Evolutionary conservation across 805 yeast species (phyloP), one percentile per base, ranked within the genome.

Genomic region (Blastobotrys mokoenaii): DNA sequence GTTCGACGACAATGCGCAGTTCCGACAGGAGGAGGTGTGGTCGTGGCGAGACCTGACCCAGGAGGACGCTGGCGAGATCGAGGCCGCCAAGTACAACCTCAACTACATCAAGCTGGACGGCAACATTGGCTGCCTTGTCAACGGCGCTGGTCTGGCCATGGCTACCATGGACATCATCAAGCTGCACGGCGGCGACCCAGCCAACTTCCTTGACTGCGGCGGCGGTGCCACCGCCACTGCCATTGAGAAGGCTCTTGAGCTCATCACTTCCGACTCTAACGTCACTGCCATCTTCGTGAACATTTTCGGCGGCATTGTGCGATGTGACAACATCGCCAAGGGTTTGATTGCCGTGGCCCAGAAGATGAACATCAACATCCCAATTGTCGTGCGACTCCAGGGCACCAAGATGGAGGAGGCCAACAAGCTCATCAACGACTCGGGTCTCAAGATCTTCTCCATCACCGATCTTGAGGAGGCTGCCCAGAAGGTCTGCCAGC

Each of bases 91-190:
- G 68, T 83, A 79, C 62, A 93, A 88, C 60, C 79, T 93, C 63
- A 93, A 93, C 75, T 93, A 90, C 69, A 94, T 93, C 74, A 93
- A 93, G 74, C 81, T 93, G 65, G 94, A 90, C 64, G 99, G 99
- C 70, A 86, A 88, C 77, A 90, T 93, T 64, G 99, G 98, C 60
- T 90, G 96, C 75, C 76, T 93, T 52, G 99, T 93, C 67, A 93
- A 93, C 70, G 99, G 99, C 75, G 99, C 99, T 48, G 99, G 99
- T 69, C 79, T 93, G 66, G 99, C 99, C 61, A 93, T 93, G 99
- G 99, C 99, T 59, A 93, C 99, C 55, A 89, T 93, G 97, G 99
- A 93, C 71, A 94, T 94, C 67, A 87, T 93, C 74, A 88, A 93
- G 74, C 79, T 93, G 61, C 85, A 88, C 73, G 97, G 97, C 62